Conservation (phyloP, 1,284 basidiomycete genomes). For the Microbotryum silenes-acaulis region DNA sequence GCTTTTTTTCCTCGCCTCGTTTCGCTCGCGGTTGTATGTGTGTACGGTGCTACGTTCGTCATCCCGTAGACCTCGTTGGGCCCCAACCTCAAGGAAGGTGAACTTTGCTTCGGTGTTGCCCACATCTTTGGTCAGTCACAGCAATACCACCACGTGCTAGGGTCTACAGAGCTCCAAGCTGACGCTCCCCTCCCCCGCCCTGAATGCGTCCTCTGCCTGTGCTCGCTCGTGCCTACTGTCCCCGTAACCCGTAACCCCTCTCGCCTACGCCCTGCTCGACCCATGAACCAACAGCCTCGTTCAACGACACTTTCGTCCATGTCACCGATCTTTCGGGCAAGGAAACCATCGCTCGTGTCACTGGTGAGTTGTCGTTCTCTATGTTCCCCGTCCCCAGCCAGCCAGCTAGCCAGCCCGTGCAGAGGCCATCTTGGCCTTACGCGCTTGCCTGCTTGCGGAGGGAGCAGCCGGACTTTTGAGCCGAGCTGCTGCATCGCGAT, state of each 20-base stretch:
- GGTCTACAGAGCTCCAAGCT: neutral
- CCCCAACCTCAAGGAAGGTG: conserved; percentile 88
- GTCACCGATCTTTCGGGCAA: conserved; percentile 97
- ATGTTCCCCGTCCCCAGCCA: no score
- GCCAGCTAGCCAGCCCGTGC: no score
- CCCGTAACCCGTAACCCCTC: neutral
- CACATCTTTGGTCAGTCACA: conserved; percentile 69
- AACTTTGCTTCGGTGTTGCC: conserved; percentile 72
- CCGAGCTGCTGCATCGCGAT: no score
- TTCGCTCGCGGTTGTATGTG: no score
- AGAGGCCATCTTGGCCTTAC: no score
- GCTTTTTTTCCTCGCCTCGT: no score
- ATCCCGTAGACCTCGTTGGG: conserved; percentile 59
- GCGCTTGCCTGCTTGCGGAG: no score
- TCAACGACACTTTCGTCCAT: conserved; percentile 99
- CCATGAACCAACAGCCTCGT: conserved; percentile 42
- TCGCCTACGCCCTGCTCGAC: neutral
- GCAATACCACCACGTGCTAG: no score
- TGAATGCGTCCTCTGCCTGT: neutral
- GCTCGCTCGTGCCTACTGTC: neutral
- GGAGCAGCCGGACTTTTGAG: no score
- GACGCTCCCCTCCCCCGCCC: neutral
- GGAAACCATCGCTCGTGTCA: conserved; percentile 98
- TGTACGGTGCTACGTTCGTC: no score
- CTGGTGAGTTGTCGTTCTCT: conserved; percentile 53